These are phyloP conservation scores for Powellomyces hirtus DNA, from an alignment of 192 early-diverging fungal genomes.

Conservation along the genomic window DNA sequence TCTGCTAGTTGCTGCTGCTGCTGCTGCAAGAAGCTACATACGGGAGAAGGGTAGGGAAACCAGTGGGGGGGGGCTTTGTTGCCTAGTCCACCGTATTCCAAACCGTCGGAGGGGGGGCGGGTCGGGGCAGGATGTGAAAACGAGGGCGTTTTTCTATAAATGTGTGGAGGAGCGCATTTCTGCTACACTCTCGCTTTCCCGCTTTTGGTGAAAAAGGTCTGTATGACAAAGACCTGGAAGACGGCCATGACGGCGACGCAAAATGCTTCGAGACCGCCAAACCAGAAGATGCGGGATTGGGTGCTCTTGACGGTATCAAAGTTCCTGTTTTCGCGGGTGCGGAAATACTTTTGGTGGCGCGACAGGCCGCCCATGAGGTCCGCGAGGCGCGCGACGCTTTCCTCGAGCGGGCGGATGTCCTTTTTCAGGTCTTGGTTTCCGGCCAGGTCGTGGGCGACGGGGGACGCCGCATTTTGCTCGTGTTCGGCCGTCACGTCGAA, in stretches of 20 bases:
- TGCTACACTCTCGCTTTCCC: conserved; percentile 30
- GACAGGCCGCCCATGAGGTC: conserved; percentile 68
- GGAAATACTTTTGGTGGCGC: conserved; percentile 84
- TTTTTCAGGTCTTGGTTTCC: conserved; percentile 37
- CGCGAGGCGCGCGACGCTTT: conserved; percentile 47
- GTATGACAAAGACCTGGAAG: conserved; percentile 92
- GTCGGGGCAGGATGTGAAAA: too few species aligned
- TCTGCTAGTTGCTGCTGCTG: too few species aligned
- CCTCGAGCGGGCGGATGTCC: conserved; percentile 55
- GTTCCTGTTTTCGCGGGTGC: conserved; percentile 88
- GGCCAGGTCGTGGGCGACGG: conserved; percentile 4
- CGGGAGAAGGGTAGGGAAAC: too few species aligned
- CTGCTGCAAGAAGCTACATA: too few species aligned
- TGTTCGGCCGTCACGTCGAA: conserved; percentile 94
- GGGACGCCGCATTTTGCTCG: conserved; percentile 46
- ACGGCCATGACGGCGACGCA: conserved; percentile 81
- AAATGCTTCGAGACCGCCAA: conserved; percentile 73
- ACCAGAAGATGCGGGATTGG: conserved; percentile 85
- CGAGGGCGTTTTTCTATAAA: too few species aligned
- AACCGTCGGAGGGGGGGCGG: too few species aligned
- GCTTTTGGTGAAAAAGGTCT: conserved; percentile 76
- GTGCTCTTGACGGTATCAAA: conserved; percentile 86
- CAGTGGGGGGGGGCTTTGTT: too few species aligned
- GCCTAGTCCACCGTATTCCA: too few species aligned
- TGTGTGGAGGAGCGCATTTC: too few species aligned